Evolutionary conservation across 1,284 basidiomycete genomes (phyloP), one percentile per base, ranked within the genome.

Genomic region (Anthracocystis setariae): DNA sequence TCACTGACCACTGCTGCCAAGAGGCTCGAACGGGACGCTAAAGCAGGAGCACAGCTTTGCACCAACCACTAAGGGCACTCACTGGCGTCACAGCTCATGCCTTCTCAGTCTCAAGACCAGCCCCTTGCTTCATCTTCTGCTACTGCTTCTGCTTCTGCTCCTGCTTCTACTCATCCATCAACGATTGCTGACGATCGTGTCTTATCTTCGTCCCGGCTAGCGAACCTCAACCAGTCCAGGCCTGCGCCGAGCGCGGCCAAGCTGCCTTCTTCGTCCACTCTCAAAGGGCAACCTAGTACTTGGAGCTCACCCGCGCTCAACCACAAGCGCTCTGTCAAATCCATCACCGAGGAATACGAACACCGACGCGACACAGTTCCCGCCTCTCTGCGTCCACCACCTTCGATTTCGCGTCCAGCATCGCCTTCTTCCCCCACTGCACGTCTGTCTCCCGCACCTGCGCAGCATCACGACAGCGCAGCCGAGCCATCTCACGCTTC

Each of bases 281-380:
- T 23, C 18, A n/a, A 12, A 49, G 55, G 46, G 5, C 12, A 20
- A 15, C 27, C 38, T n/a, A 35, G 44, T 23, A 57, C 46, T n/a
- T 24, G 23, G 32, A 56, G 13, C 40, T 12, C 53, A 5, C 50
- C 64, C n/a, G 25, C 37, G n/a, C 55, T 72, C 2, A 37, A 43
- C 0, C 64, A 63, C 53, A 67, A 67, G 51, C 69, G 59, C 9
- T 72, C 69, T 12, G 69, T 72, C 60, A 62, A 52, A 40, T 58
- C 58, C 32, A 70, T 71, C 63, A 59, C 56, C 8, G 35, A 58
- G 40, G 50, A 70, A 33, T 60, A 59, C 57, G 72, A 69, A 32
- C 18, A 35, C 18, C 55, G 52, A n/a, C 37, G 24, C n/a, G 59
- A 59, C 21, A 46, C 24, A n/a, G 29, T 8, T 46, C 8, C 43